phyloP scores from a whole-genome alignment of 2,329 filamentous ascomycete species.

The Acephala macrosclerotiorum region DNA sequence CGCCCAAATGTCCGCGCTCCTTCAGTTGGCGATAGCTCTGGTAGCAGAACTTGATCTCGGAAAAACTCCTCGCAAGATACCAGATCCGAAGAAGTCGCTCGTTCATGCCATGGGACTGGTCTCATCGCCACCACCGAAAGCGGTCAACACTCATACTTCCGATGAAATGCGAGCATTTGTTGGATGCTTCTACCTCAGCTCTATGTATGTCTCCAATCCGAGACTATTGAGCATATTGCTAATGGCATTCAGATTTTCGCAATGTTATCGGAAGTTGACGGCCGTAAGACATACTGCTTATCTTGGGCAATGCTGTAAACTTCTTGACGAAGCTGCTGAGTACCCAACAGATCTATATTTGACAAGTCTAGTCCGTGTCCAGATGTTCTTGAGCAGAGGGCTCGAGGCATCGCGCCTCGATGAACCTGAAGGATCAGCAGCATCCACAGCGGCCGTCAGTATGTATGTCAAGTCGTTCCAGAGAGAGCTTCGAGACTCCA shows the following conservation, averaged over 20 bases:
- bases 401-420: not conserved
- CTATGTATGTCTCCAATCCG: slow-evolving; percentile 2
- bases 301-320: slow-evolving; percentile 10
- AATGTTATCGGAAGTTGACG: slow-evolving; percentile 8
- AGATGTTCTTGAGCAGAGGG: not conserved
- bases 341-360: slow-evolving; percentile 11
- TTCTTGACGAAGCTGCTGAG: slow-evolving; percentile 6
- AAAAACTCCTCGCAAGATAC: not conserved
- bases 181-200: slow-evolving; percentile 15
- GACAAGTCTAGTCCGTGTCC: not conserved
- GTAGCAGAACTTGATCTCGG: slow-evolving; percentile 13
- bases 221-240: not conserved
- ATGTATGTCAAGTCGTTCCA: slow-evolving; percentile 10
- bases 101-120: not conserved
- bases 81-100: not conserved
- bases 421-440: not conserved
- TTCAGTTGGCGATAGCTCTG: slow-evolving; percentile 6
- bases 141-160: not conserved
- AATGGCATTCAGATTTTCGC: not conserved
- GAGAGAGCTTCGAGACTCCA: not conserved
- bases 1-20: slow-evolving; percentile 7
- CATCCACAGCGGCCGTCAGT: not conserved
- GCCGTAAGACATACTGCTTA: slow-evolving; percentile 10
- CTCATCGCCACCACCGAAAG: not conserved
- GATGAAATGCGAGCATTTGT: slow-evolving; percentile 17